phyloP scores from a whole-genome alignment of 306 rosid genomes.

The Pterocarpus macrocarpus region DNA sequence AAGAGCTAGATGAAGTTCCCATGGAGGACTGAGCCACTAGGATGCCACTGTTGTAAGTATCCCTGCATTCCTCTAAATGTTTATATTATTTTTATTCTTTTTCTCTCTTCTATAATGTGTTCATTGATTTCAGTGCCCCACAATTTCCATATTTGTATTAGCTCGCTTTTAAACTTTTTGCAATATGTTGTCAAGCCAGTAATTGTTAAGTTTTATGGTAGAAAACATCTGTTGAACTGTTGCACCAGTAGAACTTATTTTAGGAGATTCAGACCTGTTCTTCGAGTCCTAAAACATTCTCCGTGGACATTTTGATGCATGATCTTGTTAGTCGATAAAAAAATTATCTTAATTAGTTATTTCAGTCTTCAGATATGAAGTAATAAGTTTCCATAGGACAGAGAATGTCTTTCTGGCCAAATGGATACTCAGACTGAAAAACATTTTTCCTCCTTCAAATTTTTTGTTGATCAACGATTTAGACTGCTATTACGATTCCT shows the following conservation, averaged over 20 bases:
- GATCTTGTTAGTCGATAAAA: too few relatives aligned
- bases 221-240: too few relatives aligned
- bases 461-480: background rate
- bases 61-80: slow-evolving; percentile 14
- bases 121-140: slow-evolving; percentile 2
- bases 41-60: slow-evolving; percentile 42
- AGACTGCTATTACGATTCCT: background rate
- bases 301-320: slow-evolving; percentile 5
- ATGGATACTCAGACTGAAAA: background rate
- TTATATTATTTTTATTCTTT: background rate
- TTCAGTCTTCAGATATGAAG: slow-evolving; percentile 8
- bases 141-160: background rate
- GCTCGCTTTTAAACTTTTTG: background rate
- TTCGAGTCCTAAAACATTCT: slow-evolving; percentile 13
- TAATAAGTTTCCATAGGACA: background rate
- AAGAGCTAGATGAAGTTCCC: slow-evolving; percentile 49
- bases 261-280: too few relatives aligned
- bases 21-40: slow-evolving; percentile 57
- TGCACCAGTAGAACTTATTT: too few relatives aligned
- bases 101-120: background rate
- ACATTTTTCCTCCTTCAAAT: background rate
- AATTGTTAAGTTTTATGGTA: too few relatives aligned
- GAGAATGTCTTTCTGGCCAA: slow-evolving; percentile 10
- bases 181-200: too few relatives aligned
- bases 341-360: background rate